phyloP scores from a whole-genome alignment of 805 yeast genomes.

The Candida ipomoeae region DNA sequence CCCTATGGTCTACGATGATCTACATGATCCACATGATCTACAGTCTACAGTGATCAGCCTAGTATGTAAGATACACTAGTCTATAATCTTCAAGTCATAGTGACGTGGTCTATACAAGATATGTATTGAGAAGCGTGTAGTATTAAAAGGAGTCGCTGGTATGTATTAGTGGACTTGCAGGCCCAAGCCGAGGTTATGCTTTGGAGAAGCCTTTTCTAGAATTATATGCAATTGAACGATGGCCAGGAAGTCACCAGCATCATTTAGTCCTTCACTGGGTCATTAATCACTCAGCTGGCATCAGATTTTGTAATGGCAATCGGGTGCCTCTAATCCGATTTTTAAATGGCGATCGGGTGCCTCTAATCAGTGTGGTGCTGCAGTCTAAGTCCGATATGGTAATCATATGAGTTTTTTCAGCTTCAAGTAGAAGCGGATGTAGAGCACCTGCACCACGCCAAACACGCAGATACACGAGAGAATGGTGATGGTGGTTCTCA shows the following conservation, averaged over 20 bases:
- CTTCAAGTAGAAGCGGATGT: constrained; percentile 28
- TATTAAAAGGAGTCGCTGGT: neutral
- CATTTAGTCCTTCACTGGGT: too few relatives aligned
- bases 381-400: neutral
- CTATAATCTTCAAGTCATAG: too few relatives aligned
- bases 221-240: neutral
- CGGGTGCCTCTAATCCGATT: too few relatives aligned
- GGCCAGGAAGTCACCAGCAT: too few relatives aligned
- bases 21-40: too few relatives aligned
- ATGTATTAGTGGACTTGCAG: neutral
- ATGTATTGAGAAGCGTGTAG: neutral
- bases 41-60: too few relatives aligned
- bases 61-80: too few relatives aligned
- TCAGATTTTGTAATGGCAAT: too few relatives aligned
- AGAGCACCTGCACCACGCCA: constrained; percentile 31
- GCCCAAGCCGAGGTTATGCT: neutral
- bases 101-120: too few relatives aligned
- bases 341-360: too few relatives aligned
- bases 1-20: too few relatives aligned
- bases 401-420: constrained; percentile 21
- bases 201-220: neutral
- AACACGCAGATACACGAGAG: constrained; percentile 24
- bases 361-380: neutral
- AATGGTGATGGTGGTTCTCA: constrained; percentile 25
- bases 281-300: too few relatives aligned